These are phyloP conservation scores for Teratosphaeria viscida DNA, from an alignment of 2,329 filamentous ascomycete genomes.

Conservation along the genomic window DNA sequence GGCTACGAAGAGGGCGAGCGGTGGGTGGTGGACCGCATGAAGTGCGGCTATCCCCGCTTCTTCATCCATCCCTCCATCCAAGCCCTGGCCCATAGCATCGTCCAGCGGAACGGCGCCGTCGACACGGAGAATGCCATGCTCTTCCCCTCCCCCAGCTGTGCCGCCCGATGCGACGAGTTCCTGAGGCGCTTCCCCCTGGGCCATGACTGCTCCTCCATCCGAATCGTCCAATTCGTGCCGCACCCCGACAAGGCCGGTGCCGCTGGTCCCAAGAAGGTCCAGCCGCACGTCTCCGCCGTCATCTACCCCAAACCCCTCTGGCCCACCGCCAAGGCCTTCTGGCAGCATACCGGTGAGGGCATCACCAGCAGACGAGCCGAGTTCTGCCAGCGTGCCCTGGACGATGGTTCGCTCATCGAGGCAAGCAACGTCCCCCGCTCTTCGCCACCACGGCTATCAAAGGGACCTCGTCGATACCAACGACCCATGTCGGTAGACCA, in stretches of 20 bases:
- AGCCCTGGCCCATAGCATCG: constrained; percentile 59
- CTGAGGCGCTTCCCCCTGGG: constrained; percentile 50
- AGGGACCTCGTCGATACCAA: constrained; percentile 75
- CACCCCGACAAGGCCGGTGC: constrained; percentile 39
- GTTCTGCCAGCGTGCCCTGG: constrained; percentile 69
- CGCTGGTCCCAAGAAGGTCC: constrained; percentile 34
- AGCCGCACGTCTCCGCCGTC: constrained; percentile 43
- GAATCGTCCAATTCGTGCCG: constrained; percentile 53
- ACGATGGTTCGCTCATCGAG: constrained; percentile 55
- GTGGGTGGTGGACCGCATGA: constrained; percentile 78
- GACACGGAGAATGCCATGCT: constrained; percentile 61
- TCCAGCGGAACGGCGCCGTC: constrained; percentile 50
- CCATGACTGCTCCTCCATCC: constrained; percentile 39
- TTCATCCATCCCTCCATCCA: constrained; percentile 81
- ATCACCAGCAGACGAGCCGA: constrained; percentile 84
- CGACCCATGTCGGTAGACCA: constrained; percentile 45
- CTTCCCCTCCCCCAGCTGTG: constrained; percentile 62
- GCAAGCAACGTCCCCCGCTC: constrained; percentile 27
- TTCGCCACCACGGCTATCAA: constrained; percentile 34
- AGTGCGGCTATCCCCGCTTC: constrained; percentile 86
- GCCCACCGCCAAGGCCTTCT: constrained; percentile 77
- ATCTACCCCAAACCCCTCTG: constrained; percentile 60
- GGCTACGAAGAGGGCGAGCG: constrained; percentile 87
- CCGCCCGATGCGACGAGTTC: constrained; percentile 66
- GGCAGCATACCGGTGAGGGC: constrained; percentile 93